Evolutionary conservation across 495 filamentous ascomycete species (phyloP), one percentile per base, ranked within the genome.

Genomic region (Daldinia bambusicola): DNA sequence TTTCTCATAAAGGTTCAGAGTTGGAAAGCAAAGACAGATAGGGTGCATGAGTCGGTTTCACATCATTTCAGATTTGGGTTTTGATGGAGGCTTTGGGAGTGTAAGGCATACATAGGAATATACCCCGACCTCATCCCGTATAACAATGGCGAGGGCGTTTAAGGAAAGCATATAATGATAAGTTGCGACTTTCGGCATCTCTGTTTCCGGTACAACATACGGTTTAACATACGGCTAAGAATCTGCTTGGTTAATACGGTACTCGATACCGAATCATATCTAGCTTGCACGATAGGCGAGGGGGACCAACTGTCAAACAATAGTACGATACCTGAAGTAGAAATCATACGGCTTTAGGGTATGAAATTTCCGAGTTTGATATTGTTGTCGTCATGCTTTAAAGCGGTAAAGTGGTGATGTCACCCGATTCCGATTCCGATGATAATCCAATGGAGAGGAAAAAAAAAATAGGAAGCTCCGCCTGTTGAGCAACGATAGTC

Each of bases 101-200:
- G 61, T 37, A 57, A n/a, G 65, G 66, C 50, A 73, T 65, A 69
- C 36, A 65, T 69, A 69, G 58, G 70, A 65, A 69, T 66, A 73
- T 73, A 73, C 66, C 70, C 63, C 16, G 18, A 45, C 56, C 57
- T 62, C 66, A 66, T 69, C 66, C 37, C 45, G 66, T 69, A 69
- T 52, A 69, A 66, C 50, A 69, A 73, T 66, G 63, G 61, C 56
- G 62, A 57, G 59, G 66, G 66, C 61, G 70, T 66, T 63, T 20
- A 52, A 50, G 70, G 62, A 63, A 62, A 66, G 22, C 43, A 66
- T 63, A 32, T 36, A 45, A 36, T 9, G 13, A 53, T 48, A 51
- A 61, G 43, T 55, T 48, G 51, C 57, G 45, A 55, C 16, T 34
- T 61, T 43, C 43, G 58, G 30, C 26, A 50, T 18, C 26, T 50